Conservation (phyloP, 192 early-diverging fungal genomes). For the Oehlia diaphana region DNA sequence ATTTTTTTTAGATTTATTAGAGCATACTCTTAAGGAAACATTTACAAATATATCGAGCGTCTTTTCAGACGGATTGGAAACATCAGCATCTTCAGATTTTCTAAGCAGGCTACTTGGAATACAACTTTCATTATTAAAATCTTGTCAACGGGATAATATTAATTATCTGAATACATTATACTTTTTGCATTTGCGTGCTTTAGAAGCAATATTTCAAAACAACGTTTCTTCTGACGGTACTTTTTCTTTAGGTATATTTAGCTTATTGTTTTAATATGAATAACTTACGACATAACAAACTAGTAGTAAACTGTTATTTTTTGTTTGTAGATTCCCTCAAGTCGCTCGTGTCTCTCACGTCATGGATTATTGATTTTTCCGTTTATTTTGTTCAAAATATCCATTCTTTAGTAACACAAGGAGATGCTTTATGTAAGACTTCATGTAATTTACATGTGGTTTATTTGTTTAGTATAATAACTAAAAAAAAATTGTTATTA, state of each 20-base stretch:
- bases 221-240: neutral
- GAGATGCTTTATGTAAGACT: neutral
- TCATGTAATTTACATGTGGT: neutral
- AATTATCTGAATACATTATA: slow-evolving; percentile 15
- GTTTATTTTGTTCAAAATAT: slow-evolving; percentile 13
- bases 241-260: neutral
- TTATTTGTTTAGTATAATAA: neutral
- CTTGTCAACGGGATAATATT: slow-evolving; percentile 6
- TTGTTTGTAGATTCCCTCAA: slow-evolving; percentile 10
- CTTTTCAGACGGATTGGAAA: neutral
- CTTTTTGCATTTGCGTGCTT: slow-evolving; percentile 4
- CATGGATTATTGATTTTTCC: slow-evolving; percentile 17
- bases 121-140: slow-evolving; percentile 22
- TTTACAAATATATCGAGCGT: slow-evolving; percentile 14
- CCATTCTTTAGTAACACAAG: neutral
- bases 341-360: neutral
- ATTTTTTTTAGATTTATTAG: slow-evolving; percentile 6
- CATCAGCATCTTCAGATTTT: slow-evolving; percentile 5
- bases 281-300: neutral
- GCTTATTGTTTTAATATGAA: neutral
- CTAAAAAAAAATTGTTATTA: neutral
- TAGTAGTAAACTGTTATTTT: neutral
- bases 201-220: slow-evolving; percentile 11
- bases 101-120: slow-evolving; percentile 17
- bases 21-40: neutral